Evolutionary conservation across 2,329 filamentous ascomycete species (phyloP).

Genomic region (Ascochyta clinopodiicola): DNA sequence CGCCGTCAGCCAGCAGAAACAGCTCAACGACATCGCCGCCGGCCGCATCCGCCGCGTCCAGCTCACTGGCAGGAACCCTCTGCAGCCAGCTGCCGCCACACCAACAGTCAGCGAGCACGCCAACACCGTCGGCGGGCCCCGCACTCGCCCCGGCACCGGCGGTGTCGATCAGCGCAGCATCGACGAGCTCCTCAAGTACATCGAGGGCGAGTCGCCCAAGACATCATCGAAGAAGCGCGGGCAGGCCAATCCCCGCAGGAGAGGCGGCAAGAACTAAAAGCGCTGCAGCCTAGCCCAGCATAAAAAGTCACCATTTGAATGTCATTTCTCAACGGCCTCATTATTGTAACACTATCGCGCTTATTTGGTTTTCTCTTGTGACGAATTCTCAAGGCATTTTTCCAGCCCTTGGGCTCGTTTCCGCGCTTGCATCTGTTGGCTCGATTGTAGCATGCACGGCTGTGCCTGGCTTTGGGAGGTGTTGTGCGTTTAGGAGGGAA

Average conservation of each 20-base stretch:
- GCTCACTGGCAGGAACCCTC: constrained; percentile 62
- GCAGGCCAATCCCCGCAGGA: constrained; percentile 53
- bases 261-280: constrained; percentile 19
- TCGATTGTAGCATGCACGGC: constrained; percentile 6
- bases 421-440: constrained; percentile 12
- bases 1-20: constrained; percentile 91
- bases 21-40: constrained; percentile 82
- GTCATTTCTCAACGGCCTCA: constrained; percentile 7
- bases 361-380: background rate
- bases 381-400: constrained; percentile 7
- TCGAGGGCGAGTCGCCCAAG: constrained; percentile 70
- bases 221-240: constrained; percentile 54
- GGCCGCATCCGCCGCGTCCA: constrained; percentile 75
- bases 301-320: constrained; percentile 8
- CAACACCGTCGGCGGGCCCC: constrained; percentile 46
- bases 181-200: constrained; percentile 92
- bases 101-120: constrained; percentile 60
- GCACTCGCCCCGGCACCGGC: constrained; percentile 39
- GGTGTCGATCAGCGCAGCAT: constrained; percentile 81
- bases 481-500: constrained; percentile 7
- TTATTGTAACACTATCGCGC: constrained; percentile 14
- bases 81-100: constrained; percentile 68
- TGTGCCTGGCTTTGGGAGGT: constrained; percentile 2
- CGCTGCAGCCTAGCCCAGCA: background rate
- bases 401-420: background rate